Evolutionary conservation across 73 alveolate genomes (phyloP).

Genomic region (Symbiodinium natans): DNA sequence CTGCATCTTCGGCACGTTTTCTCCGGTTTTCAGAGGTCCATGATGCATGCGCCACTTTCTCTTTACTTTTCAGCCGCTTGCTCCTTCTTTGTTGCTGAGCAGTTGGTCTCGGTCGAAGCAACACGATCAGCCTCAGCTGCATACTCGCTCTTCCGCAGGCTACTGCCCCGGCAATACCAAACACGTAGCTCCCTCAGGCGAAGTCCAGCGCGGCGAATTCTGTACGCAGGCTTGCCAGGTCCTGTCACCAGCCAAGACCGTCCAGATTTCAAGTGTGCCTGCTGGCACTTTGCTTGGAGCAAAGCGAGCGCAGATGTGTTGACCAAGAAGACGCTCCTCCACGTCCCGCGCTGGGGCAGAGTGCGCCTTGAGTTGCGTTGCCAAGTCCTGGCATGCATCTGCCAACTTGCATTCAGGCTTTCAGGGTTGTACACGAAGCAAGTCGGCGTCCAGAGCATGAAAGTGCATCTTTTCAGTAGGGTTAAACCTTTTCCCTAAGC

Average conservation of each 20-base stretch:
- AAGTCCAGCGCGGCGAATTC: neutral
- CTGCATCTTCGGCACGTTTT: neutral
- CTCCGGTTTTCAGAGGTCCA: neutral
- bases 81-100: constrained; percentile 42
- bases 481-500: no score
- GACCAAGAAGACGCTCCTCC: no score
- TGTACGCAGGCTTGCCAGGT: neutral
- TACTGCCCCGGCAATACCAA: no score
- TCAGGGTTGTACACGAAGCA: no score
- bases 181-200: neutral
- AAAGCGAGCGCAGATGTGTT: no score
- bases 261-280: no score
- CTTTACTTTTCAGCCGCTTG: no score
- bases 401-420: no score
- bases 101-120: constrained; percentile 15
- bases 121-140: neutral
- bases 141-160: neutral
- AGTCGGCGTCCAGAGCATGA: no score
- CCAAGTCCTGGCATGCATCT: constrained; percentile 20
- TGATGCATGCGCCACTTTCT: no score
- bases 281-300: no score
- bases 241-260: neutral
- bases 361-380: neutral
- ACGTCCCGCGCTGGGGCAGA: neutral
- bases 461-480: no score